phyloP scores from a whole-genome alignment of 176 grass and related monocot genomes.

The bread wheat (Triticum aestivum) region DNA sequence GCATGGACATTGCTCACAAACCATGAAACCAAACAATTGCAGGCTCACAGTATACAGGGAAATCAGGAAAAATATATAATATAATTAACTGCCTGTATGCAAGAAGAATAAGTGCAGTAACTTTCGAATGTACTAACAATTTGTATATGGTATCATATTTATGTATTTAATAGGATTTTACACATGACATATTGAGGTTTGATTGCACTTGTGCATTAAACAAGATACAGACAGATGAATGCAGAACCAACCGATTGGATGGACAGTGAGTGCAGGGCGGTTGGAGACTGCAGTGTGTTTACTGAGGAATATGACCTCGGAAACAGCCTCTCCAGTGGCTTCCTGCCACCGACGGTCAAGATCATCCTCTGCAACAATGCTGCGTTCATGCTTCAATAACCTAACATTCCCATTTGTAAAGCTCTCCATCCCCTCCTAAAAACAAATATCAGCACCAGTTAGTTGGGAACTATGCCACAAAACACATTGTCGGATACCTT shows the following conservation, averaged over 20 bases:
- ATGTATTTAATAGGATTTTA: neutral
- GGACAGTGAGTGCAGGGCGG: constrained; percentile 82
- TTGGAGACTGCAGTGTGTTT: constrained; percentile 75
- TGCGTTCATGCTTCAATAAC: constrained; percentile 60
- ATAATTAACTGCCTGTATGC: neutral
- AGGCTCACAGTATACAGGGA: neutral
- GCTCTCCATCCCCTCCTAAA: constrained; percentile 64
- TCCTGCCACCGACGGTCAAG: constrained; percentile 63
- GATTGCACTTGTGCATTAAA: neutral
- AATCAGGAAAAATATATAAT: neutral
- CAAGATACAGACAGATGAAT: neutral
- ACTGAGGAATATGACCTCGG: constrained; percentile 78
- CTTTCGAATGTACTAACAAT: neutral
- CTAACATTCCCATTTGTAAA: constrained; percentile 61
- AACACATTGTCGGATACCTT: neutral
- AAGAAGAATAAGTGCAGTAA: constrained; percentile 1
- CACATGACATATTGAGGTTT: constrained; percentile 6
- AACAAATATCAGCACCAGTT: constrained; percentile 19
- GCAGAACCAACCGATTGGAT: constrained; percentile 66
- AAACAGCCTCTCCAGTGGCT: constrained; percentile 58
- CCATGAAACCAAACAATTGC: neutral
- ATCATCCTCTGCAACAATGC: constrained; percentile 66
- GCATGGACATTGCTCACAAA: neutral
- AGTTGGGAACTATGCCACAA: neutral
- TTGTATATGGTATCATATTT: neutral